Evolutionary conservation across 2,329 filamentous ascomycete species (phyloP).

Genomic region (Ascochyta pisi): DNA sequence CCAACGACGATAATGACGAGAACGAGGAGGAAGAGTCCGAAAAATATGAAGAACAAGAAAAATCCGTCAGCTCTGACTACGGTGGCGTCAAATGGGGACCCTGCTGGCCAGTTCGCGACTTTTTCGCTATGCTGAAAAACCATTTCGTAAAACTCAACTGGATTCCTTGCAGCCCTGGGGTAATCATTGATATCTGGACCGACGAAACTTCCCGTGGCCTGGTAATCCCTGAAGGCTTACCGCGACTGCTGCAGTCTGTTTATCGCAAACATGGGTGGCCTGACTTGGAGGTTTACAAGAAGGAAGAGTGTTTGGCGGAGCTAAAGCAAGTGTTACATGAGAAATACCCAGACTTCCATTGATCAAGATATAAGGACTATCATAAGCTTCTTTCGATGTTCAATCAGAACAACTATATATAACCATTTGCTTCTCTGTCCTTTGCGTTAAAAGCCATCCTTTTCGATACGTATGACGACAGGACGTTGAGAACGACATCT

Average conservation of each 20-base stretch:
- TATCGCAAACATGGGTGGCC: neutral
- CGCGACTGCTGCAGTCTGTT: neutral
- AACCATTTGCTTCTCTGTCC: too few relatives aligned
- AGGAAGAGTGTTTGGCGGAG: neutral
- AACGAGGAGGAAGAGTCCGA: neutral
- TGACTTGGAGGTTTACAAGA: neutral
- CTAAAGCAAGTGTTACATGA: too few relatives aligned
- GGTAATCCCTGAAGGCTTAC: neutral
- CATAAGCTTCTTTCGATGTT: too few relatives aligned
- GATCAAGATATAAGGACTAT: too few relatives aligned
- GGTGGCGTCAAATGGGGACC: neutral
- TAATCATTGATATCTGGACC: too few relatives aligned
- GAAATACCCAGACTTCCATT: too few relatives aligned
- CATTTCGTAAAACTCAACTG: neutral
- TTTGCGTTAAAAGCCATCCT: too few relatives aligned
- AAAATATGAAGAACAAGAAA: neutral
- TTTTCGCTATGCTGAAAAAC: neutral
- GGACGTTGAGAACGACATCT: too few relatives aligned
- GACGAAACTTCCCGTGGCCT: too few relatives aligned
- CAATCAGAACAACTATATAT: too few relatives aligned
- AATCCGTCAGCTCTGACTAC: neutral
- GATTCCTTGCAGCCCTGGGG: neutral
- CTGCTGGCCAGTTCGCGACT: neutral
- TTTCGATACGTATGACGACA: too few relatives aligned
- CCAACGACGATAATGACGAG: neutral